Percentiles rank a stretch among this genome's conserved stretches.
Evolutionary conservation across 169 alveolate genomes (phyloP).

Genomic region (Plasmodium ovale): DNA sequence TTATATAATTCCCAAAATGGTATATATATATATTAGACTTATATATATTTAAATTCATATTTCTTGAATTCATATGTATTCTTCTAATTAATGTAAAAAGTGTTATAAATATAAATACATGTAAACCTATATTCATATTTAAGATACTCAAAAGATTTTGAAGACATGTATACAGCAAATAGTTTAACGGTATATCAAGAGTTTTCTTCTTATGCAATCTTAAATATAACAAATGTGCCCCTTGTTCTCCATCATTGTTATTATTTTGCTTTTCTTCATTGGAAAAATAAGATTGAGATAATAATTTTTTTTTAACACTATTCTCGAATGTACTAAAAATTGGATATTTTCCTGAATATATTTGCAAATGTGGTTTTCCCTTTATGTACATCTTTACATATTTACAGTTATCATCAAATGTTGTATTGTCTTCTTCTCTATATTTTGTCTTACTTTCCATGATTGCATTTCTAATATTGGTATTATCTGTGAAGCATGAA

Average conservation of each 20-base stretch:
- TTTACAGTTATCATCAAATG: not conserved
- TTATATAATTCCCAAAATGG: not conserved
- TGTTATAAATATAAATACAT: slow-evolving; percentile 16
- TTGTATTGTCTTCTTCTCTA: not conserved
- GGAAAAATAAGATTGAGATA: too few species aligned
- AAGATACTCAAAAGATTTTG: slow-evolving; percentile 19
- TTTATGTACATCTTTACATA: slow-evolving; percentile 21
- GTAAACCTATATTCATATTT: slow-evolving; percentile 1
- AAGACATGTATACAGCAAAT: slow-evolving; percentile 31
- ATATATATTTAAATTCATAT: not conserved
- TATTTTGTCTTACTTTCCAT: not conserved
- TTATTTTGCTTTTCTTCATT: not conserved
- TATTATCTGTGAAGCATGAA: not conserved
- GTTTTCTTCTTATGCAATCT: not conserved
- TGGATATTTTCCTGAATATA: not conserved
- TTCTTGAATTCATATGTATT: not conserved
- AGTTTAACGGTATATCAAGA: slow-evolving; percentile 3
- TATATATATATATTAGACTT: not conserved
- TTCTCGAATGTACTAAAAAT: slow-evolving; percentile 10
- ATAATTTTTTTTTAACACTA: not conserved
- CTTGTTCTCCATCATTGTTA: not conserved
- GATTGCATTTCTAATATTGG: not conserved
- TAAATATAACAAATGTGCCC: not conserved
- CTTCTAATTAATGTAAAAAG: slow-evolving; percentile 25
- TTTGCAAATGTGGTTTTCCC: slow-evolving; percentile 61